Conservation (phyloP, 1,284 basidiomycete species). For the Marasmius tenuissimus region DNA sequence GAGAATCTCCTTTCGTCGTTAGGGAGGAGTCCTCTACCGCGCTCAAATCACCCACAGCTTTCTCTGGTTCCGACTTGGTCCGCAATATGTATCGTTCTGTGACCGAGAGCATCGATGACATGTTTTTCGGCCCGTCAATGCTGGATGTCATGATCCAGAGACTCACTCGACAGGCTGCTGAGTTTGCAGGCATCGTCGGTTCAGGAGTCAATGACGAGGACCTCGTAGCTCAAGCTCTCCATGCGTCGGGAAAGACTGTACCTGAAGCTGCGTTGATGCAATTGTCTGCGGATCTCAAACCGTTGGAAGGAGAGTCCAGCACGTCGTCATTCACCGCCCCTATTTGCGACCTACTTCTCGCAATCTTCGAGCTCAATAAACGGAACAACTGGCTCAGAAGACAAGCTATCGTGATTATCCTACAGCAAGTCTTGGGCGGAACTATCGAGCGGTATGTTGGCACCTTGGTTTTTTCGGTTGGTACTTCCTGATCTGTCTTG, state of each 20-base stretch:
- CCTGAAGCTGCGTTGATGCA: constrained; percentile 69
- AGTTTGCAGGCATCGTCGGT: constrained; percentile 81
- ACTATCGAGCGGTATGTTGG: constrained; percentile 85
- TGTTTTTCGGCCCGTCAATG: constrained; percentile 92
- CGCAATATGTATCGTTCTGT: constrained; percentile 86
- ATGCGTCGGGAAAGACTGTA: constrained; percentile 61
- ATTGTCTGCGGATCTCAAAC: constrained; percentile 72
- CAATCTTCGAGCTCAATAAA: constrained; percentile 93
- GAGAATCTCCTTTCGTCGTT: constrained; percentile 76
- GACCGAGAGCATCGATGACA: constrained; percentile 90
- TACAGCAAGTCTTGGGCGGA: constrained; percentile 93
- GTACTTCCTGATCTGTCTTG: constrained; percentile 5
- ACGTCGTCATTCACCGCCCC: constrained; percentile 89
- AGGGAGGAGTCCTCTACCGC: constrained; percentile 41
- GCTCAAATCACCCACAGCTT: constrained; percentile 41
- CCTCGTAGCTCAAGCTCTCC: constrained; percentile 75
- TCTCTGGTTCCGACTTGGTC: constrained; percentile 75
- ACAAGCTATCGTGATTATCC: constrained; percentile 95
- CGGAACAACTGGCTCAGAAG: constrained; percentile 94
- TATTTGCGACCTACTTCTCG: constrained; percentile 91
- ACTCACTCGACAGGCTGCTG: constrained; percentile 84
- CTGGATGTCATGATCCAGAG: constrained; percentile 90
- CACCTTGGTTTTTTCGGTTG: background rate
- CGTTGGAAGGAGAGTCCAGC: constrained; percentile 82
- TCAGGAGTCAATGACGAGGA: constrained; percentile 83